A percentile compares a stretch with the other conserved stretches of the same genome.
These are phyloP conservation scores for Podaxis sp. DNA, from an alignment of 768 basidiomycete genomes.

Conservation along the genomic window DNA sequence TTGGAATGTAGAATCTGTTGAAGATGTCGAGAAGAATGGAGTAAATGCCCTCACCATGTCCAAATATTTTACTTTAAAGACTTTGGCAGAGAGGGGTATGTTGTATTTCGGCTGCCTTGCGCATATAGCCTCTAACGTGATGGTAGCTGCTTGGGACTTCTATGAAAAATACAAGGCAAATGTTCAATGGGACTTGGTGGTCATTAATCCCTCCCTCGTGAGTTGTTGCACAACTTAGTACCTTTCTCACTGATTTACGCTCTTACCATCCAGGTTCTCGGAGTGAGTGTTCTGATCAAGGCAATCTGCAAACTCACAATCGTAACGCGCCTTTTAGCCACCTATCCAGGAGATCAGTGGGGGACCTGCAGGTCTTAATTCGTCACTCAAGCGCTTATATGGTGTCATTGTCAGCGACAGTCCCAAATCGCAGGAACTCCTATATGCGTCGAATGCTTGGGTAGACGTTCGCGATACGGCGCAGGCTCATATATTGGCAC, in stretches of 20 bases:
- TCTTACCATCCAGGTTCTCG: constrained; percentile 24
- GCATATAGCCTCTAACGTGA: not conserved
- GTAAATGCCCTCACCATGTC: constrained; percentile 32
- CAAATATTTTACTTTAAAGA: constrained; percentile 66
- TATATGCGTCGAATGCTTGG: constrained; percentile 28
- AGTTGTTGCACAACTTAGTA: constrained; percentile 8
- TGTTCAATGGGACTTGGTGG: constrained; percentile 49
- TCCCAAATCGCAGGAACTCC: constrained; percentile 19
- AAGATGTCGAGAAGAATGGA: constrained; percentile 47
- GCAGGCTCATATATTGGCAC: constrained; percentile 49
- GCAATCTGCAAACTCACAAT: not conserved
- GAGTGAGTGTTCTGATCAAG: constrained; percentile 19
- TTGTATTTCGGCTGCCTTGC: not conserved
- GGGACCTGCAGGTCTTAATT: constrained; percentile 33
- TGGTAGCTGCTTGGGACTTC: constrained; percentile 41
- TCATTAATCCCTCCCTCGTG: constrained; percentile 55
- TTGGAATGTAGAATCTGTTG: constrained; percentile 57
- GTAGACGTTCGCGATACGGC: constrained; percentile 58
- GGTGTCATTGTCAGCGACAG: constrained; percentile 22
- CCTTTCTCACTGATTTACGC: not conserved
- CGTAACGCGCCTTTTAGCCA: constrained; percentile 28
- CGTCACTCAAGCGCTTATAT: constrained; percentile 32
- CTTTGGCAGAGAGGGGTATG: constrained; percentile 59
- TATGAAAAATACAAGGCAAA: constrained; percentile 39
- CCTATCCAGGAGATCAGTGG: constrained; percentile 37